phyloP scores from a whole-genome alignment of 371 early-diverging fungal genomes.

The Zopfochytrium polystomum region DNA sequence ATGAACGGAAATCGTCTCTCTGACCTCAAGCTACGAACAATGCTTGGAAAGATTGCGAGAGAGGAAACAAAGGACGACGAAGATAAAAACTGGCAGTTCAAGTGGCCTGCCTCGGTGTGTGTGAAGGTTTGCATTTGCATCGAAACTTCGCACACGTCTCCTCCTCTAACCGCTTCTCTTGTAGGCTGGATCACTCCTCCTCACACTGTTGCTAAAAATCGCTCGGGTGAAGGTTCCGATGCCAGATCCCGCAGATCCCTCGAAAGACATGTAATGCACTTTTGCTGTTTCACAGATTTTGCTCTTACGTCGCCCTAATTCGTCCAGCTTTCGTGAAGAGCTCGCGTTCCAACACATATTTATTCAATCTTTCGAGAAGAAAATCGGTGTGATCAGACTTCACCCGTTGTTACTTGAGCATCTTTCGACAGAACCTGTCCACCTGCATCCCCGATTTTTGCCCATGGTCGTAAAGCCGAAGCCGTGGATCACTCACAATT shows the following conservation, averaged over 20 bases:
- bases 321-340: constrained; percentile 42
- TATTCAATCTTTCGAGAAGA: constrained; percentile 53
- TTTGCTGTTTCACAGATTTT: background rate
- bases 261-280: constrained; percentile 21
- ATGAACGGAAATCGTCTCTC: constrained; percentile 56
- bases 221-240: constrained; percentile 64
- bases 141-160: too few relatives aligned
- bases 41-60: constrained; percentile 56
- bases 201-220: constrained; percentile 68
- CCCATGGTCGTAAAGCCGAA: constrained; percentile 95
- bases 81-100: constrained; percentile 48
- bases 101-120: constrained; percentile 46
- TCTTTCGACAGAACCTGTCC: constrained; percentile 62
- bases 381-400: constrained; percentile 70
- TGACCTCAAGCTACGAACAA: constrained; percentile 72
- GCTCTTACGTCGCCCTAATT: background rate
- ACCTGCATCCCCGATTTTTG: constrained; percentile 70
- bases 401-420: constrained; percentile 69
- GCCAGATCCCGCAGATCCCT: constrained; percentile 28
- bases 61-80: constrained; percentile 34
- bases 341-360: constrained; percentile 83
- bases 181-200: constrained; percentile 53
- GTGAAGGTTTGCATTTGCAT: constrained; percentile 24
- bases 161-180: too few relatives aligned
- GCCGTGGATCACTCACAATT: constrained; percentile 87